Conservation (phyloP, 331 rosid genomes). For the Prunus yedoensis region DNA sequence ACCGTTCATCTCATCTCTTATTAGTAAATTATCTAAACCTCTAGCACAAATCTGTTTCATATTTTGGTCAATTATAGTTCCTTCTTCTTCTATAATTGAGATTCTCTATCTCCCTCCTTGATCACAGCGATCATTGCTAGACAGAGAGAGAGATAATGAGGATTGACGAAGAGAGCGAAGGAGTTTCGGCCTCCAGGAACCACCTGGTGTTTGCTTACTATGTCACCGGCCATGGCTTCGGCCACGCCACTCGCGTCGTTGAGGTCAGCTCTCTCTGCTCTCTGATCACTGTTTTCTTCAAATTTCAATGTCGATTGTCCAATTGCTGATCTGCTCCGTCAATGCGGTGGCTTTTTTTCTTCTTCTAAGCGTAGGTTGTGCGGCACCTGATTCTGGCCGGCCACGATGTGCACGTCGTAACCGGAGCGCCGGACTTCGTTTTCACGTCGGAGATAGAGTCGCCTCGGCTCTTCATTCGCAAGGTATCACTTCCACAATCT, state of each 20-base stretch:
- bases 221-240: conserved; percentile 95
- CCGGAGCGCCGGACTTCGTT: conserved; percentile 94
- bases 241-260: conserved; percentile 91
- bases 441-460: conserved; percentile 82
- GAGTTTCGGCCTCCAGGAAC: conserved; percentile 73
- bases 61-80: too few relatives aligned
- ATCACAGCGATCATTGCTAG: too few relatives aligned
- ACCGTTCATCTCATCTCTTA: too few relatives aligned
- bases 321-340: not conserved
- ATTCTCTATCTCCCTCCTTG: too few relatives aligned
- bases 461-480: conserved; percentile 79
- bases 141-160: conserved; percentile 40
- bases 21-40: too few relatives aligned
- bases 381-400: conserved; percentile 83
- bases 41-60: too few relatives aligned
- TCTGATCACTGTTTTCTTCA: not conserved
- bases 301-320: not conserved
- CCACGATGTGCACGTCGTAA: conserved; percentile 91
- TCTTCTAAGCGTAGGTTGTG: conserved; percentile 54
- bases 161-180: conserved; percentile 59
- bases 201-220: conserved; percentile 87
- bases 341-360: too few relatives aligned
- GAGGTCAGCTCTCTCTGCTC: conserved; percentile 47
- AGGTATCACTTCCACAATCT: conserved; percentile 35
- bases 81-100: too few relatives aligned